These are phyloP conservation scores for Linnemannia exigua DNA, from an alignment of 192 early-diverging fungal species.

Conservation along the genomic window DNA sequence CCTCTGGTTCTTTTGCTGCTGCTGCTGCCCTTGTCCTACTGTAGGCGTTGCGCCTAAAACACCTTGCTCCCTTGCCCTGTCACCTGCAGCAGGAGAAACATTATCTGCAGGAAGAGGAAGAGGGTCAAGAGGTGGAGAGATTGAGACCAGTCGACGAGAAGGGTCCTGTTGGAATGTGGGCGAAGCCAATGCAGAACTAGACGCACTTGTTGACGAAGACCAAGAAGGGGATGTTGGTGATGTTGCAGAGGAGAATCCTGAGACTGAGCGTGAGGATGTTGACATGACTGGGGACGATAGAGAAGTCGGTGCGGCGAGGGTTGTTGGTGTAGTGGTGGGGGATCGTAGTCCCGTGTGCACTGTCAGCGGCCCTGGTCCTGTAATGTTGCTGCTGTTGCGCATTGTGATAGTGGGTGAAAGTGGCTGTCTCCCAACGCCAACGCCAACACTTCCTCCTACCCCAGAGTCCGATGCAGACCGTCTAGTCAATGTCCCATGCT, in stretches of 20 bases:
- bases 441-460: not conserved
- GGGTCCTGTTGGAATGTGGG: not conserved
- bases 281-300: not conserved
- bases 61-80: not conserved
- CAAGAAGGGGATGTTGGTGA: slow-evolving; percentile 25
- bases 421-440: not conserved
- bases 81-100: not conserved
- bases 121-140: slow-evolving; percentile 31
- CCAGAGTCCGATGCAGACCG: not conserved
- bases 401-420: not conserved
- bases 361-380: not conserved
- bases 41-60: not conserved
- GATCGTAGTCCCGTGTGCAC: slow-evolving; percentile 23
- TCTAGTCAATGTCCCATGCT: not conserved
- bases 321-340: slow-evolving; percentile 3
- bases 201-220: slow-evolving; percentile 15
- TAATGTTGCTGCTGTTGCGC: not conserved
- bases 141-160: slow-evolving; percentile 20
- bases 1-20: slow-evolving; percentile 16
- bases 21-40: not conserved
- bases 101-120: slow-evolving; percentile 5
- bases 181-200: slow-evolving; percentile 7
- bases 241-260: slow-evolving; percentile 3
- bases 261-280: not conserved
- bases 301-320: not conserved